phyloP scores from a whole-genome alignment of 805 yeast genomes.

The Kodamaea kakaduensis region DNA sequence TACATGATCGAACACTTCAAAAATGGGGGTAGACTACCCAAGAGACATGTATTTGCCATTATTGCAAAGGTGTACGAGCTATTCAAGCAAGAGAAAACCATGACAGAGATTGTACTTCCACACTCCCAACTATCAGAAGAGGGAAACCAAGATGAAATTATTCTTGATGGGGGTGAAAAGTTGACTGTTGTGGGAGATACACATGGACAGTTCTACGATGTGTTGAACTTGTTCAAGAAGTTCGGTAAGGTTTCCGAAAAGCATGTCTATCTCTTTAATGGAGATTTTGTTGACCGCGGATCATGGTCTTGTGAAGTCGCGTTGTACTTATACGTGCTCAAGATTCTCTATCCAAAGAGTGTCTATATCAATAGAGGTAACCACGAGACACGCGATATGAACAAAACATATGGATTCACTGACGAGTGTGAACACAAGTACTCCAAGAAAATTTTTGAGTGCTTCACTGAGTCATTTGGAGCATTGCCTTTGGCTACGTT shows the following conservation, averaged over 20 bases:
- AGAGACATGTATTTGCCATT: slow-evolving; percentile 77
- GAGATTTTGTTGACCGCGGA: slow-evolving; percentile 97
- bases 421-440: slow-evolving; percentile 94
- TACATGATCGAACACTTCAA: slow-evolving; percentile 69
- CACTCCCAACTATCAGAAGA: slow-evolving; percentile 26
- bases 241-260: slow-evolving; percentile 66
- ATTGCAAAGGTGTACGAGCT: slow-evolving; percentile 65
- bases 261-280: slow-evolving; percentile 85
- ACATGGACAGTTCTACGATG: slow-evolving; percentile 94
- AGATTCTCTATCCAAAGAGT: slow-evolving; percentile 66
- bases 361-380: slow-evolving; percentile 88
- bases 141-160: slow-evolving; percentile 22
- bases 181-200: slow-evolving; percentile 96
- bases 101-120: slow-evolving; percentile 62
- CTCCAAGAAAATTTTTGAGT: slow-evolving; percentile 69
- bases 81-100: slow-evolving; percentile 61
- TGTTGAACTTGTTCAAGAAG: slow-evolving; percentile 68
- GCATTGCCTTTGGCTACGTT: slow-evolving; percentile 82
- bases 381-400: slow-evolving; percentile 96
- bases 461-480: slow-evolving; percentile 83
- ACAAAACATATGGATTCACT: slow-evolving; percentile 91
- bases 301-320: slow-evolving; percentile 99
- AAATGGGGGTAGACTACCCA: slow-evolving; percentile 70
- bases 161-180: slow-evolving; percentile 32
- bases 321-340: slow-evolving; percentile 68